A percentile compares a stretch with the other conserved stretches of the same genome.
phyloP scores from a whole-genome alignment of 495 filamentous ascomycete species.

The Thozetella sp. region DNA sequence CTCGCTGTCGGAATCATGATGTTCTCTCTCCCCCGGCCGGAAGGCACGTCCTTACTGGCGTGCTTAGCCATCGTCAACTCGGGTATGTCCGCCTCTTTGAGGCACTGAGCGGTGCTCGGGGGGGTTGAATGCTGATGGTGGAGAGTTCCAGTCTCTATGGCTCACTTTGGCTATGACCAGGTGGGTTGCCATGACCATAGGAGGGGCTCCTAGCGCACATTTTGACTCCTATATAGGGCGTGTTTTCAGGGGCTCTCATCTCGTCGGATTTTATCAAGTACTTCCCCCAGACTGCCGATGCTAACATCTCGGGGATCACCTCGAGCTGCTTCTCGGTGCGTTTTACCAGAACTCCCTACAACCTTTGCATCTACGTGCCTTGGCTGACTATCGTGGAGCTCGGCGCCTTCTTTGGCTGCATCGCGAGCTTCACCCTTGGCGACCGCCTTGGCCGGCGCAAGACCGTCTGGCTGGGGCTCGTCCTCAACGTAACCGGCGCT shows the following conservation, averaged over 20 bases:
- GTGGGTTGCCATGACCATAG: conserved; percentile 5
- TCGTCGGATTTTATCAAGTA: conserved; percentile 26
- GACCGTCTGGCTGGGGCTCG: conserved; percentile 27
- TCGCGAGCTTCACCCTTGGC: conserved; percentile 24
- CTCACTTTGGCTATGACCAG: conserved; percentile 34
- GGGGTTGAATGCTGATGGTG: neutral
- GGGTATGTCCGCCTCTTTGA: conserved; percentile 4
- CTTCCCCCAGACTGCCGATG: conserved; percentile 29
- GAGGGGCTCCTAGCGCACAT: neutral
- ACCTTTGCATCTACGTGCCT: too few relatives aligned
- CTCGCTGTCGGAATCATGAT: too few relatives aligned
- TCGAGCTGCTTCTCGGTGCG: conserved; percentile 35
- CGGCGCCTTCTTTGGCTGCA: conserved; percentile 31
- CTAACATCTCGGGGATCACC: conserved; percentile 32
- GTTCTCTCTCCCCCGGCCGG: neutral
- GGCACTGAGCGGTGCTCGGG: neutral
- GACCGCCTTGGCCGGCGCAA: conserved; percentile 34
- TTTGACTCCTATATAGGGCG: conserved; percentile 13
- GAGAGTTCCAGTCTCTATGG: conserved; percentile 21
- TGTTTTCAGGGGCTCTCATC: conserved; percentile 31
- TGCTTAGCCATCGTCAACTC: conserved; percentile 9
- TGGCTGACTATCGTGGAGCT: too few relatives aligned
- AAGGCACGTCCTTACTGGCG: neutral
- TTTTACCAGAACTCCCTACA: too few relatives aligned
- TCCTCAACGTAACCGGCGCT: conserved; percentile 27